These are phyloP conservation scores for Haematococcus sp. DNA, from an alignment of 139 green algal genomes.

Conservation along the genomic window DNA sequence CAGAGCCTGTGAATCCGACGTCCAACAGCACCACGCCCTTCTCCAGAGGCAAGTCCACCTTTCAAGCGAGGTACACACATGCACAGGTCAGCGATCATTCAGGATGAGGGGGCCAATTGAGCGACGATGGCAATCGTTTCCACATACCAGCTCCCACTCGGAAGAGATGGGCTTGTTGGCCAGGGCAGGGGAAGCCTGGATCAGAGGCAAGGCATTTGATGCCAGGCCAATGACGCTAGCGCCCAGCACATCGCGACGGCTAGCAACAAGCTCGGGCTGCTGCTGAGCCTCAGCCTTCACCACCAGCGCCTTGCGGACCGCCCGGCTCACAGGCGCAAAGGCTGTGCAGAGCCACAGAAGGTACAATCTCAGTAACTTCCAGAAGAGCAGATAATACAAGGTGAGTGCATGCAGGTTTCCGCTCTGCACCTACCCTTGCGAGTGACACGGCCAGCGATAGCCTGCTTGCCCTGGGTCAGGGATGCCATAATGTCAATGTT, in stretches of 20 bases:
- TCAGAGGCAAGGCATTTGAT: not conserved
- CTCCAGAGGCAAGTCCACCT: constrained; percentile 84
- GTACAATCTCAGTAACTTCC: no score
- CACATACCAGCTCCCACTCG: constrained; percentile 65
- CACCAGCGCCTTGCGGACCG: constrained; percentile 2
- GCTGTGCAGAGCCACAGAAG: constrained; percentile 7
- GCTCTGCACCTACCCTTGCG: no score
- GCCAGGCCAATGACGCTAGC: constrained; percentile 8
- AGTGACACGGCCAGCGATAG: no score
- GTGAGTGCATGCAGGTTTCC: no score
- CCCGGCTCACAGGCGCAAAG: constrained; percentile 13
- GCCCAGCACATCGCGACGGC: constrained; percentile 21
- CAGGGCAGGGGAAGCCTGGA: not conserved
- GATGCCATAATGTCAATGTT: no score
- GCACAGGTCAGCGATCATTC: not conserved
- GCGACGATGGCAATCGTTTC: not conserved
- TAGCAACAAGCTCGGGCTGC: not conserved
- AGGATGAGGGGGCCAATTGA: not conserved
- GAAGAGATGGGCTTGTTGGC: constrained; percentile 56
- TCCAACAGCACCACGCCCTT: constrained; percentile 94
- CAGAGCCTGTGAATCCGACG: constrained; percentile 84
- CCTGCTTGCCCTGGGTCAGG: no score
- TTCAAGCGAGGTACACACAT: not conserved
- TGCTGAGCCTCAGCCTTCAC: constrained; percentile 17
- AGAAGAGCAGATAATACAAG: no score